Evolutionary conservation across 306 rosid genomes (phyloP).

Genomic region (Pyrus pyrifolia): DNA sequence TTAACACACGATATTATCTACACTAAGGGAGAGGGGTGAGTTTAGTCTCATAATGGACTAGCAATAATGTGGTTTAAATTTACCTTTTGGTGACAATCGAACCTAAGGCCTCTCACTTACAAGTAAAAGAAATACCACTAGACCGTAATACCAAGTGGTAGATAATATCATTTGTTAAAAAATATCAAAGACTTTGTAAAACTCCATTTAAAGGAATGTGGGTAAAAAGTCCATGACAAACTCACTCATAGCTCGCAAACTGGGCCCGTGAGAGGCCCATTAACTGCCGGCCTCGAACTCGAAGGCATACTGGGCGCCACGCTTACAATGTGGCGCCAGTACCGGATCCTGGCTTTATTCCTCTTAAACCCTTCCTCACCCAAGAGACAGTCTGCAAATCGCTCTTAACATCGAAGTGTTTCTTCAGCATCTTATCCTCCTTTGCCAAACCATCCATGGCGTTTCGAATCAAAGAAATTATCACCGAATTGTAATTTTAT

Average conservation of each 20-base stretch:
- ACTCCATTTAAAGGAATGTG: no score
- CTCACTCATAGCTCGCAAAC: no score
- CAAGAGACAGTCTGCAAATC: not conserved
- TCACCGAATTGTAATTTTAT: not conserved
- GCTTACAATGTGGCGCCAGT: not conserved
- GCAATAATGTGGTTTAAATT: no score
- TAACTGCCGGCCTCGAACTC: not conserved
- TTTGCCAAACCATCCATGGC: conserved; percentile 10
- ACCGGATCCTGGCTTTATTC: not conserved
- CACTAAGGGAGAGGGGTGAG: fast-evolving
- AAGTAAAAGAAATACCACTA: no score
- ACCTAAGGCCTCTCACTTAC: no score
- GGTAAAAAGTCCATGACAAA: no score
- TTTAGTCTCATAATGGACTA: no score
- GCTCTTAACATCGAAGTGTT: not conserved
- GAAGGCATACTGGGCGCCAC: not conserved
- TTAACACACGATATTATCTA: no score
- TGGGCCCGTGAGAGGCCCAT: not conserved
- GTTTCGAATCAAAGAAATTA: conserved; percentile 4
- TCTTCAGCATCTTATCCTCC: conserved; percentile 8
- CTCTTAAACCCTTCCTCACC: conserved; percentile 2
- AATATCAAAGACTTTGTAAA: no score
- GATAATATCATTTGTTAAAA: no score
- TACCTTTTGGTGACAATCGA: no score
- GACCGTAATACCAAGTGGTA: no score